Base-by-base conservation (phyloP, 2,329 filamentous ascomycete species). In the Penicillium freii region DNA sequence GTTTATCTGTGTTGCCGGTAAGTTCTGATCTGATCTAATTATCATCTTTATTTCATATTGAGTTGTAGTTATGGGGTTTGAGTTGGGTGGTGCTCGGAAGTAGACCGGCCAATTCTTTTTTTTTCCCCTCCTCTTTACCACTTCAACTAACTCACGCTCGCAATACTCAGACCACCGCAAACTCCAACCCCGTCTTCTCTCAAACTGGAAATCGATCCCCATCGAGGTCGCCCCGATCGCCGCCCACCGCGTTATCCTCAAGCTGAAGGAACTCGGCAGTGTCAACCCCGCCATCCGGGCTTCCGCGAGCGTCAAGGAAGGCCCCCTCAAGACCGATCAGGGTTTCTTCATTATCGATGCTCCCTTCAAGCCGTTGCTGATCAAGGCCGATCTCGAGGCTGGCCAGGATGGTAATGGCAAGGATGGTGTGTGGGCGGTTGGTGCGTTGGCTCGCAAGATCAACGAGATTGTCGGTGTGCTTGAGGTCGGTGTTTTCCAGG, bases 171-270 rank as follows among this genome's bases (percentile, higher is more conserved):
- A 99, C 77, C 95, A 92, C 73, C 87, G 94, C 68, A 99, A 99
- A 78, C 84, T 92, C 63, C 91, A 92, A 60, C 78, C 83, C 36
- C 85, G 90, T 42, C 84, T 99, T 29, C 84, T 87, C 31, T 84
- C 82, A 4, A 83, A 81, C 62, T 99, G 93, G 92, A 88, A 90
- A 66, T 81, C 81, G 33, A 91, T 99, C 57, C 94, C 94, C 23
- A 92, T 99, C 66, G 94, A 99, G 77, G 91, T 99, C 47, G 88
- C 92, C 34, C 94, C 93, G 23, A 84, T 94, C 63, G 87, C 92
- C 42, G 89, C 90, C 29, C 85, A 87, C 59, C 86, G 87, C 61
- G 91, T 97, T 19, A 84, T 95, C 58, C 79, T 80, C 59, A 87
- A 88, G 60, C 84, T 99, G 34, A 81, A 81, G 54, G 80, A 82